phyloP scores from a whole-genome alignment of 257 asterid species.

The Coffea canephora region DNA sequence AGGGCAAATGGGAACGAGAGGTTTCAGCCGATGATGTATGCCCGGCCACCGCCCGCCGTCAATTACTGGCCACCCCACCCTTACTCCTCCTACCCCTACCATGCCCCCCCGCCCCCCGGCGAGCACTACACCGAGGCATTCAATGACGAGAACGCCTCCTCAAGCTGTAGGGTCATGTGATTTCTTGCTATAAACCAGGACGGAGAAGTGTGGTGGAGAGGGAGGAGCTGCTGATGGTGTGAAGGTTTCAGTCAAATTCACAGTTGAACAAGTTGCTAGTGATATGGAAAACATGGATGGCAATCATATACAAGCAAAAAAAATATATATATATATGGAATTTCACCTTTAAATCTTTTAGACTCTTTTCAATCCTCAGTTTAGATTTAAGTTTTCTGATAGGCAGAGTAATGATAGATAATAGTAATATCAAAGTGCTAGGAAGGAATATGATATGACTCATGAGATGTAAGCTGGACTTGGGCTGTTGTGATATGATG shows the following conservation, averaged over 20 bases:
- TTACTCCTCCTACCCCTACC: constrained; percentile 16
- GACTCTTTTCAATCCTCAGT: constrained; percentile 30
- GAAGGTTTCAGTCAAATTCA: constrained; percentile 10
- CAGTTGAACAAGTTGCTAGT: constrained; percentile 21
- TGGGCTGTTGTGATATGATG: not conserved
- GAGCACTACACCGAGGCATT: constrained; percentile 54
- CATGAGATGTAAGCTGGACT: constrained; percentile 1
- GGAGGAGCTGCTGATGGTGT: not conserved
- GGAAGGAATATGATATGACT: constrained; percentile 11
- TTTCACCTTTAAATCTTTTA: constrained; percentile 8
- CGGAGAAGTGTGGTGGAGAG: not conserved
- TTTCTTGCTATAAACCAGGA: not conserved
- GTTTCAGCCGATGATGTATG: constrained; percentile 98
- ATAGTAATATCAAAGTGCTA: constrained; percentile 36
- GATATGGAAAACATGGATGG: constrained; percentile 17
- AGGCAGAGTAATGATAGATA: constrained; percentile 31
- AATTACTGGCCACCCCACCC: constrained; percentile 67
- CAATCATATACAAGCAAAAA: constrained; percentile 46
- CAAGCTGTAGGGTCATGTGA: constrained; percentile 74
- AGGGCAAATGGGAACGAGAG: constrained; percentile 83
- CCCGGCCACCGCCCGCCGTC: constrained; percentile 88
- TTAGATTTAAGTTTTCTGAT: constrained; percentile 39
- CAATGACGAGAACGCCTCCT: constrained; percentile 65
- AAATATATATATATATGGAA: constrained; percentile 12
- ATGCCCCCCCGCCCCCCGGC: constrained; percentile 51